These are phyloP conservation scores for Claviceps arundinis DNA, from an alignment of 2,329 filamentous ascomycete genomes.

Conservation along the genomic window DNA sequence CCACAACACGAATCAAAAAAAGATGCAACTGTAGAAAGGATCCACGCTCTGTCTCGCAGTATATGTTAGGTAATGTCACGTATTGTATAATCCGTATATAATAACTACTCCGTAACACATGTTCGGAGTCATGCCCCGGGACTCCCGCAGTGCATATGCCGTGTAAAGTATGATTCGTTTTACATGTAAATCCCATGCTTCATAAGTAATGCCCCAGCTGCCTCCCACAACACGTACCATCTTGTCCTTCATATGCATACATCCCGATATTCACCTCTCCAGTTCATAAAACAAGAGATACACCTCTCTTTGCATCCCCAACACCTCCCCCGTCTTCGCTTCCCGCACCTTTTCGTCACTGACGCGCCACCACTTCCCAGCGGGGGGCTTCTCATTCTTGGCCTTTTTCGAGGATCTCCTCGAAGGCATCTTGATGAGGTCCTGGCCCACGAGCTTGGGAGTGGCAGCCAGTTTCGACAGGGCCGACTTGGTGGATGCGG, in stretches of 20 bases:
- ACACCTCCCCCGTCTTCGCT: conserved; percentile 78
- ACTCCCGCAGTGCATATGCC: too few species aligned
- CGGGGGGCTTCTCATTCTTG: conserved; percentile 42
- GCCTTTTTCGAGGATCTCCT: conserved; percentile 21
- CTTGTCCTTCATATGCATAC: background rate
- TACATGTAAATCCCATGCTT: too few species aligned
- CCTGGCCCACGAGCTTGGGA: conserved; percentile 16
- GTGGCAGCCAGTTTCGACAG: conserved; percentile 32
- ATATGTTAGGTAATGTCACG: too few species aligned
- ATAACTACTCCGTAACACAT: too few species aligned
- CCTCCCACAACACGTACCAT: background rate
- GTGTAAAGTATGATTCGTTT: too few species aligned
- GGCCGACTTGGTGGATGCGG: conserved; percentile 41
- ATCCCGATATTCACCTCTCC: conserved; percentile 32
- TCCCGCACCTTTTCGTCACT: conserved; percentile 96
- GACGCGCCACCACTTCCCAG: conserved; percentile 88
- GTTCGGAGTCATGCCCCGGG: too few species aligned
- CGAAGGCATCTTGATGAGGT: conserved; percentile 12
- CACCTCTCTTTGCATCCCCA: conserved; percentile 90
- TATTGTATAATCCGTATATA: too few species aligned
- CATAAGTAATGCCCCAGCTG: too few species aligned
- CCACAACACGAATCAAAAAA: too few species aligned
- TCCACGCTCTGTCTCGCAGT: too few species aligned
- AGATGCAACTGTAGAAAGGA: too few species aligned
- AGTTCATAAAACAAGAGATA: conserved; percentile 95